A percentile compares a stretch with the other conserved stretches of the same genome.
These are phyloP conservation scores for Cardiospermum halicacabum DNA, from an alignment of 345 rosid species.

Conservation along the genomic window DNA sequence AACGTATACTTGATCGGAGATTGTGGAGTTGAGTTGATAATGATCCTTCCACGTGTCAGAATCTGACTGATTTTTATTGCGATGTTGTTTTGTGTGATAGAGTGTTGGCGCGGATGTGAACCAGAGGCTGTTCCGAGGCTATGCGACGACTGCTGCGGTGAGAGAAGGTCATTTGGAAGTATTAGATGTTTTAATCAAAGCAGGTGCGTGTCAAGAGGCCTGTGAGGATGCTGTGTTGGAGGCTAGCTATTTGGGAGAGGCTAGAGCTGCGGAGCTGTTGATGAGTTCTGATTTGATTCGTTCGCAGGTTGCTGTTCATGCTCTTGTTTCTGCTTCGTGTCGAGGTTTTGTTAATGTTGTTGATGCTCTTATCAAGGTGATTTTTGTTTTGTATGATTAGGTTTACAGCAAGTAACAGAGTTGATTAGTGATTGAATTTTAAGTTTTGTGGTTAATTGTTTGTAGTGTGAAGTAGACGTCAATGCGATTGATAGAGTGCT, in stretches of 20 bases:
- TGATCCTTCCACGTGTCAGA: too few relatives aligned
- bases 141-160: slow-evolving; percentile 55
- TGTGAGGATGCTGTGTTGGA: slow-evolving; percentile 69
- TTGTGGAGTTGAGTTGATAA: too few relatives aligned
- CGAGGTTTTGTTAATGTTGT: slow-evolving; percentile 55
- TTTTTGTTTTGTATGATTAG: background rate
- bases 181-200: slow-evolving; percentile 39
- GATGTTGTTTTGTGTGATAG: slow-evolving; percentile 29
- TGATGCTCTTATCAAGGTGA: slow-evolving; percentile 43
- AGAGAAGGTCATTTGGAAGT: slow-evolving; percentile 47
- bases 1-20: too few relatives aligned
- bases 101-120: slow-evolving; percentile 52
- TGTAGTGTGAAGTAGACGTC: slow-evolving; percentile 47
- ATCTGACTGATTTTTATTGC: background rate
- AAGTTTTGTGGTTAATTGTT: slow-evolving; percentile 2
- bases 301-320: slow-evolving; percentile 42
- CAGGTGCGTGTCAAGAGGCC: slow-evolving; percentile 49
- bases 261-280: slow-evolving; percentile 32
- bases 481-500: slow-evolving; percentile 40
- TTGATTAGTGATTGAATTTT: background rate
- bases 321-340: slow-evolving; percentile 54
- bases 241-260: slow-evolving; percentile 49
- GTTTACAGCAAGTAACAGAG: background rate
- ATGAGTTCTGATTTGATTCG: slow-evolving; percentile 47
- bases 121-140: slow-evolving; percentile 57